Evolutionary conservation across 371 early-diverging fungal species (phyloP), one percentile per base, ranked within the genome.

Genomic region (Mucor plumbeus): DNA sequence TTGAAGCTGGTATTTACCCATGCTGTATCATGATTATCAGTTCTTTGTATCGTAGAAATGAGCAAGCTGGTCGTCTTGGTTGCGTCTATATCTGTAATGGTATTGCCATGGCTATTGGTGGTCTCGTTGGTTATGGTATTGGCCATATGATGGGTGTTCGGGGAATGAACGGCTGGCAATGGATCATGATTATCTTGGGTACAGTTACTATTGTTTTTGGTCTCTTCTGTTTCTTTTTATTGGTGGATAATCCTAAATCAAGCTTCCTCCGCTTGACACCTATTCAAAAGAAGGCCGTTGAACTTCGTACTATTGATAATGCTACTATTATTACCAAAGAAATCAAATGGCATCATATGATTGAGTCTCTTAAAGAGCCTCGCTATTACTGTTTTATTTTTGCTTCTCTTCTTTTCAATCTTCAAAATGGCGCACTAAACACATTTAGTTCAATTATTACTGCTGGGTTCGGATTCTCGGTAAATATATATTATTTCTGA

Each of bases 101-200:
- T 62, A 36, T 86, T 15, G 84, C 90, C 21, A 72, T 85, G 19
- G 76, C 82, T 36, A 75, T 90, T 38, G 90, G 88, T 67, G 91
- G 89, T 0, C 80, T 88, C 5, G 75, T 88, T 5, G 81, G 88
- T 10, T 85, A 87, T 40, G 90, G 86, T 13, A 79, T 91, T 54
- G 76, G 67, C 15, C 64, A 77, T 35, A 86, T 91, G 64, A 63
- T 75, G n/a, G 63, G 73, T n/a, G 70, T 67, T 39, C 69, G 65
- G 10, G 77, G 74, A 11, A 64, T 88, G 19, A 26, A 53, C 21
- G 61, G 71, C 5, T 90, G 91, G 90, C 78, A 81, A 72, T 90
- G 90, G 80, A 72, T 76, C 39, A 80, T 80, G 81, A 67, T 80
- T 54, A 78, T 80, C 40, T 63, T 78, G 0, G 78, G 81, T 19